Evolutionary conservation across 2,329 filamentous ascomycete species (phyloP).

Genomic region (Pseudocercospora pini-densiflorae): DNA sequence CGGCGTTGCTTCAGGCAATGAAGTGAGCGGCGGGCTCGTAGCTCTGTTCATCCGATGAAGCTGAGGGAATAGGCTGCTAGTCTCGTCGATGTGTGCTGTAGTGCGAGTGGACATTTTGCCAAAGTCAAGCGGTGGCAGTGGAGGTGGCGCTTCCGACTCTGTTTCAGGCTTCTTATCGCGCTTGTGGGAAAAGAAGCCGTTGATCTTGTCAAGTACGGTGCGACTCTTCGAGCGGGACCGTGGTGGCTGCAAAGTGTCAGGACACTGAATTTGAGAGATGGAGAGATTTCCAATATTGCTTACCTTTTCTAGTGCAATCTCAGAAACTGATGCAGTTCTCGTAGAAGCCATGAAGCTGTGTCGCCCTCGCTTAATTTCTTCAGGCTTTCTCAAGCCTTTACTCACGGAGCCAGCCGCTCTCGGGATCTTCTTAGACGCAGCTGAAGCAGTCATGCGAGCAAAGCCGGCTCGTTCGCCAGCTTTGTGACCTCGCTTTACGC

Average conservation of each 20-base stretch:
- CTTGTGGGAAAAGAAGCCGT: conserved; percentile 35
- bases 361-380: conserved; percentile 18
- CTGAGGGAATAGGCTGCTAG: not conserved
- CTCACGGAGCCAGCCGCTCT: conserved; percentile 19
- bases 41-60: not conserved
- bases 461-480: conserved; percentile 20
- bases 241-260: conserved; percentile 12
- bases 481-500: conserved; percentile 12
- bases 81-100: not conserved
- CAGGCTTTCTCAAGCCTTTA: conserved; percentile 4
- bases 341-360: conserved; percentile 6
- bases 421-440: conserved; percentile 27
- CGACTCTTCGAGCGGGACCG: conserved; percentile 37
- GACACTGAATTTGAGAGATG: not conserved
- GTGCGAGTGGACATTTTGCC: not conserved
- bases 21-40: not conserved
- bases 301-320: not conserved
- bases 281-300: not conserved
- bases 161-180: conserved; percentile 30
- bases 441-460: conserved; percentile 28
- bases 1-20: not conserved
- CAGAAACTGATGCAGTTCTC: not conserved
- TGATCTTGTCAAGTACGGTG: conserved; percentile 36
- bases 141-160: not conserved
- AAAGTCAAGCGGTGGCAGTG: not conserved